Evolutionary conservation across 78 protist genomes (phyloP).

Genomic region (Dictyostelium firmibasis): DNA sequence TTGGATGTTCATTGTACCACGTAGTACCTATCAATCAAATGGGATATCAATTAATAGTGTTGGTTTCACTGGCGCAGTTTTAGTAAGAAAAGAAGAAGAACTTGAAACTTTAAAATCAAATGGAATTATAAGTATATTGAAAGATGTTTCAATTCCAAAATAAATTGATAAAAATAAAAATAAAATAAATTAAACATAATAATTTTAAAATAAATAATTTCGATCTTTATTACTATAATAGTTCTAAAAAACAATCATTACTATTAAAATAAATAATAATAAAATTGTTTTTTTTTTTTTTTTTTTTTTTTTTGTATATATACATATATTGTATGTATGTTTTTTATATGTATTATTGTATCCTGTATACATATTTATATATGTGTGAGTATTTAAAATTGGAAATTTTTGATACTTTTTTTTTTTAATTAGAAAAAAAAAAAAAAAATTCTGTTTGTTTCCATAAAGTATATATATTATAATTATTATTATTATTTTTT

Average conservation of each 20-base stretch:
- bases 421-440: too few species aligned
- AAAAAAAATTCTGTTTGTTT: too few species aligned
- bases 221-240: too few species aligned
- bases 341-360: background rate
- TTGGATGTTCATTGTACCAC: slow-evolving; percentile 70
- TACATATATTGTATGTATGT: too few species aligned
- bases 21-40: slow-evolving; percentile 30
- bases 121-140: slow-evolving; percentile 60
- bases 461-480: too few species aligned
- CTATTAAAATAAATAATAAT: too few species aligned
- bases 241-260: too few species aligned
- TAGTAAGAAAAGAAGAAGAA: slow-evolving; percentile 61
- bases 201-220: background rate
- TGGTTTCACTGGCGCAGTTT: slow-evolving; percentile 54
- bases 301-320: background rate
- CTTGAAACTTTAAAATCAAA: slow-evolving; percentile 29
- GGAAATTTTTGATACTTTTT: too few species aligned
- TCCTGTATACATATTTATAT: background rate
- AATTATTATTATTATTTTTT: too few species aligned
- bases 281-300: background rate
- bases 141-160: slow-evolving; percentile 48
- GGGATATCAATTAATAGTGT: slow-evolving; percentile 69
- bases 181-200: background rate
- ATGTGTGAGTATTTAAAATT: background rate
- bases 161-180: background rate